These are phyloP conservation scores for Gilbertella persicaria DNA, from an alignment of 371 early-diverging fungal genomes.

Conservation along the genomic window DNA sequence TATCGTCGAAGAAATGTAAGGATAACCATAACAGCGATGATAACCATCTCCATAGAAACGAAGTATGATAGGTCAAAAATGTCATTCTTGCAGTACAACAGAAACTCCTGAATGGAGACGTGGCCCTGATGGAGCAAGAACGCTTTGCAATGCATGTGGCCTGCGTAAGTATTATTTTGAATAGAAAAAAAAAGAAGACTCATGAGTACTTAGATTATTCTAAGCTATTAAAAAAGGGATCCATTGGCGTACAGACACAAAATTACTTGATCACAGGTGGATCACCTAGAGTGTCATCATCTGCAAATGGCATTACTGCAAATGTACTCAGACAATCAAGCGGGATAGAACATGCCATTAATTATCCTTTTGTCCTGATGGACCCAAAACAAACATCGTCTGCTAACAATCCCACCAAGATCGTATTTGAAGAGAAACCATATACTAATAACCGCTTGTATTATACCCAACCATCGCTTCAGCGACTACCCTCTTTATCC, in stretches of 20 bases:
- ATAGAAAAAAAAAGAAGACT: background rate
- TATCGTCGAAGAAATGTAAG: conserved; percentile 42
- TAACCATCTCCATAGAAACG: conserved; percentile 22
- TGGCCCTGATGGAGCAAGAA: conserved; percentile 68
- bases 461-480: background rate
- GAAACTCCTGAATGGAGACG: conserved; percentile 74
- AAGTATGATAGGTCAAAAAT: conserved; percentile 43
- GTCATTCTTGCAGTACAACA: conserved; percentile 63
- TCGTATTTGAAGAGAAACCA: background rate
- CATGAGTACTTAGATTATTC: conserved; percentile 21
- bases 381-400: conserved; percentile 25
- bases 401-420: background rate
- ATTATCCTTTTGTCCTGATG: conserved; percentile 26
- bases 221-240: conserved; percentile 24
- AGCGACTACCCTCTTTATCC: background rate
- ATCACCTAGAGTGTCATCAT: background rate
- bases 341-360: background rate
- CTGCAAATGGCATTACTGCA: background rate
- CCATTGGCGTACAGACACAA: conserved; percentile 23
- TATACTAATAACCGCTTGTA: background rate
- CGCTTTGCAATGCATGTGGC: conserved; percentile 72
- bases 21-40: background rate
- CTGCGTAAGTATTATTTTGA: conserved; percentile 49
- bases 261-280: conserved; percentile 14
- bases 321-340: background rate